Evolutionary conservation across 1,284 basidiomycete genomes (phyloP).

Genomic region (Rhodofomes roseus): DNA sequence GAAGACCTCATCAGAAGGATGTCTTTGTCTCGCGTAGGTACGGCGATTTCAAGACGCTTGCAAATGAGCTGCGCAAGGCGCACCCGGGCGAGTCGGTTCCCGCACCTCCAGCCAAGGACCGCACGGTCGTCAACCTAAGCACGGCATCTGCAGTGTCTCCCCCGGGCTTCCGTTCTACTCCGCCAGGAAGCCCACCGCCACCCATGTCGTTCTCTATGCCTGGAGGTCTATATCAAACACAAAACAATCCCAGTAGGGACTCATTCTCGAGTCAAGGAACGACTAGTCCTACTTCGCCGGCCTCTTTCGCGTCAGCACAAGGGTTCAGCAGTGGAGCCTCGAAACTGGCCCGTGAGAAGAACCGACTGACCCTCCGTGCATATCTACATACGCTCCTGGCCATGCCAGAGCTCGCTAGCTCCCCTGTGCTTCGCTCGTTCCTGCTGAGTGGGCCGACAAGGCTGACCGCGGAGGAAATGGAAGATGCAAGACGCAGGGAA

Average conservation of each 20-base stretch:
- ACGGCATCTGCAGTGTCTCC: slow-evolving; percentile 27
- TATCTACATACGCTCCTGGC: slow-evolving; percentile 83
- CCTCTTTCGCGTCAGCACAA: slow-evolving; percentile 3
- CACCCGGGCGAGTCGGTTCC: slow-evolving; percentile 80
- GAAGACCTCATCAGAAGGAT: slow-evolving; percentile 68
- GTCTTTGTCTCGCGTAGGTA: slow-evolving; percentile 91
- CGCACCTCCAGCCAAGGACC: slow-evolving; percentile 83
- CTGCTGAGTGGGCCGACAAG: slow-evolving; percentile 75
- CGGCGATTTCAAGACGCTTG: slow-evolving; percentile 89
- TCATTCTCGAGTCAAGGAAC: slow-evolving; percentile 20
- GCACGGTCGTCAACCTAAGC: slow-evolving; percentile 52
- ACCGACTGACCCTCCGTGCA: slow-evolving; percentile 89
- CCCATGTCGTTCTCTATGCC: slow-evolving; percentile 3
- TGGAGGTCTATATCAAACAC: neutral
- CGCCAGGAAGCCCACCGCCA: slow-evolving; percentile 13
- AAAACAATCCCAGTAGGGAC: slow-evolving; percentile 17
- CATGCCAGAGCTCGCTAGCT: slow-evolving; percentile 76
- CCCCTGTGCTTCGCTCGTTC: slow-evolving; percentile 85
- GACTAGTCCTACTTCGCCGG: slow-evolving; percentile 15
- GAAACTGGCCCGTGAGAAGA: slow-evolving; percentile 87
- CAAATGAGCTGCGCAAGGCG: slow-evolving; percentile 81
- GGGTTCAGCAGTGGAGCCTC: slow-evolving; percentile 13
- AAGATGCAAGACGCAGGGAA: slow-evolving; percentile 78
- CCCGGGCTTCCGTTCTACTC: slow-evolving; percentile 27
- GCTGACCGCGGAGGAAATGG: slow-evolving; percentile 71